Evolutionary conservation across 306 rosid species (phyloP).

Genomic region (Malus asiatica): DNA sequence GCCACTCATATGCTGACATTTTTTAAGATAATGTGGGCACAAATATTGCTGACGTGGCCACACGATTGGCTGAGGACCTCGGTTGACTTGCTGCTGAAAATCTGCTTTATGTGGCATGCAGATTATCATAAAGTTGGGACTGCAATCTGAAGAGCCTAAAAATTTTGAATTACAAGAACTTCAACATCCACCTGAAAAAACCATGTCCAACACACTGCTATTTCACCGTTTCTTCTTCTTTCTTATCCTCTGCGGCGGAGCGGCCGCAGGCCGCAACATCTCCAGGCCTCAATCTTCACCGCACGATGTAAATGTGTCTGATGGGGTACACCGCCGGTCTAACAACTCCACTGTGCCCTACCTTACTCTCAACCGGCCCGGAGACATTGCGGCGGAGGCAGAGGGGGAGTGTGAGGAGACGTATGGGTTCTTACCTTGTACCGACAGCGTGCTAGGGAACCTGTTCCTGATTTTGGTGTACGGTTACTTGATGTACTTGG

Average conservation of each 20-base stretch:
- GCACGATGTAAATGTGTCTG: conserved; percentile 32
- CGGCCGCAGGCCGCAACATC: conserved; percentile 23
- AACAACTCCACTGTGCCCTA: not conserved
- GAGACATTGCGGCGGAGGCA: not conserved
- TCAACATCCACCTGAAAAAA: not conserved
- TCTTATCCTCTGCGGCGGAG: conserved; percentile 30
- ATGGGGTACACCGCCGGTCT: conserved; percentile 21
- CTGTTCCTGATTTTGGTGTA: conserved; percentile 60
- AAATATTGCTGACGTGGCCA: not conserved
- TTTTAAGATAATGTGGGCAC: not conserved
- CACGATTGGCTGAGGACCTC: not conserved
- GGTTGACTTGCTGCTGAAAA: not conserved
- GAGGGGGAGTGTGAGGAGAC: conserved; percentile 58
- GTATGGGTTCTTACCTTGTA: conserved; percentile 77
- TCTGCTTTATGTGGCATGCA: not conserved
- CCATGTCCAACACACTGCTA: not conserved
- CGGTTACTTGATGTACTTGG: conserved; percentile 57
- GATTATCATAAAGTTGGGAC: not conserved
- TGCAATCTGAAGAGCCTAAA: not conserved
- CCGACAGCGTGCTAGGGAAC: conserved; percentile 37
- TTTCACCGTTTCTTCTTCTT: not conserved
- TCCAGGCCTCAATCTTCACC: not conserved
- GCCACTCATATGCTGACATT: not conserved
- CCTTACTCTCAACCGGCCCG: not conserved
- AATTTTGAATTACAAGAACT: not conserved